Evolutionary conservation across 2,329 filamentous ascomycete species (phyloP), one percentile per base, ranked within the genome.

Genomic region (Metarhizium robertsii): DNA sequence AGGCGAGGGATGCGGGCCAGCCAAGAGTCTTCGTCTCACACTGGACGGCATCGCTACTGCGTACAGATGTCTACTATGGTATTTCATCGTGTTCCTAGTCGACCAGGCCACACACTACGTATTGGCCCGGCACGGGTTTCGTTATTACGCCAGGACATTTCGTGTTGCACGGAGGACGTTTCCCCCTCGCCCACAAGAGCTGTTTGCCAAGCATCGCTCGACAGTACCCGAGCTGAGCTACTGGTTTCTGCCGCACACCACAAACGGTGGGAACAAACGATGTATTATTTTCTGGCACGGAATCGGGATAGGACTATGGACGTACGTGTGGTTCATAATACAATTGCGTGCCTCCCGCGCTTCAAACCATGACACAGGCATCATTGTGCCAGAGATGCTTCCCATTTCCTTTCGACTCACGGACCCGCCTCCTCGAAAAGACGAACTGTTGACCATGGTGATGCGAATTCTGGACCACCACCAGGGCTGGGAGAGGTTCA

Each of bases 271-370:
- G 4, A 57, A 58, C 7, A 75, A 75, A 53, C 69, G 79, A 0
- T 86, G 86, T 0, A 68, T 89, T 7, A 68, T 90, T 4, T 88
- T 88, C 68, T 75, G 88, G 50, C 86, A 89, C 61, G 86, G 86
- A 16, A 87, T 88, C 51, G 85, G 86, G 46, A 75, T 89, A 56
- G 86, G 86, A 0, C 75, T 89, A 2, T 79, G 80, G 64, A 79
- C 84, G 0, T 87, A 88, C 61, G 71, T 77, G 13, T 66, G 70
- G 16, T 86, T 86, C 62, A 69, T 89, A 2, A 65, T 69, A 38
- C 75, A 78, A 52, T 67, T 88, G 43, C 73, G 76, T 58, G 57
- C 62, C 4, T 61, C 64, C n/a, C 62, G 60, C 1, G 60, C 58
- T 5, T 59, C 62, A 3, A 60, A 59, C 32, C 32, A 34, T 11